Conservation (phyloP, 2,329 filamentous ascomycete species). For the Gaeumannomyces sp. region DNA sequence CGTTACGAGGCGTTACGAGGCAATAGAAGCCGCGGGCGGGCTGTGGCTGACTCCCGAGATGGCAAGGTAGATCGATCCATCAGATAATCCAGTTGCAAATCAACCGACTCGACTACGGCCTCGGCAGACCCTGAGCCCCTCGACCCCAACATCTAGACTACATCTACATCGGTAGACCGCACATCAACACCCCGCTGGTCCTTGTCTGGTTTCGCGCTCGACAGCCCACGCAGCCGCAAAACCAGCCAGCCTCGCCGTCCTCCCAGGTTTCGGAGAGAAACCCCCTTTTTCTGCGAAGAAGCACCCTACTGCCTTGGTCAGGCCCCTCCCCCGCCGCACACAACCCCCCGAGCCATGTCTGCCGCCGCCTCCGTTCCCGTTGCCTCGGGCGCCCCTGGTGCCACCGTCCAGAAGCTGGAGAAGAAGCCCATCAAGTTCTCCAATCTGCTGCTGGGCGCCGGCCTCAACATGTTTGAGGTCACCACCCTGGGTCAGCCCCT, state of each 20-base stretch:
- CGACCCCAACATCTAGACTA: neutral
- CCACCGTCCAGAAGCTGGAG: slow-evolving; percentile 58
- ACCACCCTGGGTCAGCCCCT: slow-evolving; percentile 68
- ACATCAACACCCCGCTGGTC: neutral
- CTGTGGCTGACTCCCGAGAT: neutral
- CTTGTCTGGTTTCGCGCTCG: neutral
- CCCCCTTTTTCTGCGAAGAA: slow-evolving; percentile 57
- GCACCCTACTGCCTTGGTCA: slow-evolving; percentile 96
- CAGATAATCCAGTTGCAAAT: neutral
- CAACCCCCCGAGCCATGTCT: slow-evolving; percentile 54
- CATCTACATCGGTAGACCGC: neutral
- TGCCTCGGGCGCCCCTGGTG: slow-evolving; percentile 38
- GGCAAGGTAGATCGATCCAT: neutral
- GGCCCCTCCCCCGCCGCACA: slow-evolving; percentile 52
- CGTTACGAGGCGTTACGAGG: neutral
- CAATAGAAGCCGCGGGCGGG: neutral
- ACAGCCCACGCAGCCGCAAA: neutral
- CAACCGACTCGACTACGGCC: neutral
- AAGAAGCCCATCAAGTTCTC: slow-evolving; percentile 99
- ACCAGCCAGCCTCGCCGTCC: neutral
- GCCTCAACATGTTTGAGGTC: slow-evolving; percentile 93
- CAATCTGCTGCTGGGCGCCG: slow-evolving; percentile 90
- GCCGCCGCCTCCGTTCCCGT: slow-evolving; percentile 46
- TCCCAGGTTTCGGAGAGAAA: neutral
- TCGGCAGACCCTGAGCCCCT: neutral